phyloP scores from a whole-genome alignment of 2,329 filamentous ascomycete species.

The Fusarium marasasianum region DNA sequence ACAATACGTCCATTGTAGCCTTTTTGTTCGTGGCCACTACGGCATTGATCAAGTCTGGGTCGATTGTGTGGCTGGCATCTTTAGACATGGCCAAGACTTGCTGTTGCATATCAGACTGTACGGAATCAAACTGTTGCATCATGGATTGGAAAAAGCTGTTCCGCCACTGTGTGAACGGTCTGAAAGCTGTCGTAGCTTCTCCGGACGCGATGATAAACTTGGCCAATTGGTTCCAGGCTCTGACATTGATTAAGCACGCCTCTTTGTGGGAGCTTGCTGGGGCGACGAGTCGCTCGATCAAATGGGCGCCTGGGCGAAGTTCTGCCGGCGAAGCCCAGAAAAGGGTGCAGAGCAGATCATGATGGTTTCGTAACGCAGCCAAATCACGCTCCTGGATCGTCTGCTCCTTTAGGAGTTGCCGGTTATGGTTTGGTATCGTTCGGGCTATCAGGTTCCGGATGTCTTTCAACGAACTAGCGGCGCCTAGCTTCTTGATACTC shows the following conservation, averaged over 20 bases:
- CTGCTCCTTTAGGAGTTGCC: constrained; percentile 71
- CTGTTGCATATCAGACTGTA: constrained; percentile 64
- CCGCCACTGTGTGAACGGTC: constrained; percentile 59
- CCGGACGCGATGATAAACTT: constrained; percentile 64
- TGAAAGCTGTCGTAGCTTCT: constrained; percentile 59
- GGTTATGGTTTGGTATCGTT: constrained; percentile 71
- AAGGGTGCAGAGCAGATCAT: constrained; percentile 72
- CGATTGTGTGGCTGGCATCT: constrained; percentile 55
- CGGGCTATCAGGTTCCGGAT: constrained; percentile 69
- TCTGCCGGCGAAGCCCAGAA: constrained; percentile 70
- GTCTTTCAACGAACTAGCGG: constrained; percentile 62
- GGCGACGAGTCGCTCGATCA: constrained; percentile 68
- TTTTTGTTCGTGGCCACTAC: constrained; percentile 63
- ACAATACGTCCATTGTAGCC: constrained; percentile 62
- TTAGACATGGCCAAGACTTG: constrained; percentile 62
- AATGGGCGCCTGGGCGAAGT: constrained; percentile 61
- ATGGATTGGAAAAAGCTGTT: constrained; percentile 66
- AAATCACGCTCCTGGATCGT: constrained; percentile 68
- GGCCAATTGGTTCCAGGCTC: constrained; percentile 70
- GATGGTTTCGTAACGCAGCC: constrained; percentile 72
- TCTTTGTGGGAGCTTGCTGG: constrained; percentile 72
- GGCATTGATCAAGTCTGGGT: constrained; percentile 56
- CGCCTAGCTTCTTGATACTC: constrained; percentile 61
- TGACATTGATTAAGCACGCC: constrained; percentile 70
- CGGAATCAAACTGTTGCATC: constrained; percentile 65